These are phyloP conservation scores for Phellinidium pouzarii DNA, from an alignment of 1,284 basidiomycete species.

Conservation along the genomic window DNA sequence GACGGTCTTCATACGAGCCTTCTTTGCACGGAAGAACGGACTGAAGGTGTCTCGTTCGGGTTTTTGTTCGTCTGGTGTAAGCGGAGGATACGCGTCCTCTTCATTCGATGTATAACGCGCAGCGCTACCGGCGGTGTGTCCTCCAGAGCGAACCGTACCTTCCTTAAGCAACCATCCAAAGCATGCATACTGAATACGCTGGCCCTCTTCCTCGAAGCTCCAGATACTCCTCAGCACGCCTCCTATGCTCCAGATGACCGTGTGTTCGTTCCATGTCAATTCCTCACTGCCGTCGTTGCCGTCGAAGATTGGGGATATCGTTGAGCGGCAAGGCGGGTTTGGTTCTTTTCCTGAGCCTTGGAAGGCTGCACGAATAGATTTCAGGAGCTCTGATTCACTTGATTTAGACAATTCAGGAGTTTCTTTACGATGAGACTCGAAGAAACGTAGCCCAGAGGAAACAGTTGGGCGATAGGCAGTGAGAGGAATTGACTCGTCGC, in stretches of 20 bases:
- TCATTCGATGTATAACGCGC: constrained; percentile 31
- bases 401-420: constrained; percentile 20
- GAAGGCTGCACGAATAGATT: constrained; percentile 44
- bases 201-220: constrained; percentile 63
- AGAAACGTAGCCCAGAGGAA: constrained; percentile 28
- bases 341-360: constrained; percentile 41
- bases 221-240: constrained; percentile 69
- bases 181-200: constrained; percentile 71
- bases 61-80: constrained; percentile 27
- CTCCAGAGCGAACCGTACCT: constrained; percentile 10
- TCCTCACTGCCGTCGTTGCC: constrained; percentile 34
- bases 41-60: constrained; percentile 29
- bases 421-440: constrained; percentile 20
- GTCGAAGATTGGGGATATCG: constrained; percentile 25
- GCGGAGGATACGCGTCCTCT: constrained; percentile 30
- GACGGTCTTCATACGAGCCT: constrained; percentile 23
- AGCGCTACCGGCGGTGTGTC: constrained; percentile 2
- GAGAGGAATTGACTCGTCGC: constrained; percentile 5
- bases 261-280: constrained; percentile 65
- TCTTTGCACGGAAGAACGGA: constrained; percentile 29
- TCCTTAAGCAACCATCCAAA: constrained; percentile 51
- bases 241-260: constrained; percentile 64
- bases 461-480: constrained; percentile 23
- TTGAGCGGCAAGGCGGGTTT: constrained; percentile 32
- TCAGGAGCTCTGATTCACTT: constrained; percentile 37